Conservation (phyloP, 495 filamentous ascomycete genomes). For the Tuber borchii region DNA sequence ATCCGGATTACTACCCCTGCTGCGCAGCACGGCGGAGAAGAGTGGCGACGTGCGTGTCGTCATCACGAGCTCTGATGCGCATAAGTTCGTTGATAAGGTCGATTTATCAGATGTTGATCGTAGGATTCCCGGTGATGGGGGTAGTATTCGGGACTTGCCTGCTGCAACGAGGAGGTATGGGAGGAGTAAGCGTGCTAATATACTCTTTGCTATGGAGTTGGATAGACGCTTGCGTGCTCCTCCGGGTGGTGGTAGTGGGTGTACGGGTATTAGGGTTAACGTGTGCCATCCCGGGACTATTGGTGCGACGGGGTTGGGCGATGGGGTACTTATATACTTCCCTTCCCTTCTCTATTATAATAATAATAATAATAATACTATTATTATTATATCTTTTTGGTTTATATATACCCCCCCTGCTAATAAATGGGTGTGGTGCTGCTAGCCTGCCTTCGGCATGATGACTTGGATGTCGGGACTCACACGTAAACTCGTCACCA, state of each 20-base stretch:
- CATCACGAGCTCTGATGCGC: constrained; percentile 20
- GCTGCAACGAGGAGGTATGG: constrained; percentile 39
- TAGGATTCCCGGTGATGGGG: constrained; percentile 15
- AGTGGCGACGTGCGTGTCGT: constrained; percentile 21
- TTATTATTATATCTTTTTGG: not conserved
- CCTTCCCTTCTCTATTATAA: too few relatives aligned
- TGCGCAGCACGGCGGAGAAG: constrained; percentile 13
- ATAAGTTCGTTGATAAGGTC: constrained; percentile 24
- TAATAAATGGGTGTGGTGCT: not conserved
- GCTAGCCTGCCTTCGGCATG: constrained; percentile 14
- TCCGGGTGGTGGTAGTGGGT: not conserved
- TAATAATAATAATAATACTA: too few relatives aligned
- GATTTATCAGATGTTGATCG: constrained; percentile 19
- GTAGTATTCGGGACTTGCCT: constrained; percentile 10
- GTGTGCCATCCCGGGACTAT: constrained; percentile 28
- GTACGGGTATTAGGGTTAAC: constrained; percentile 27
- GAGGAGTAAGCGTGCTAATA: constrained; percentile 50
- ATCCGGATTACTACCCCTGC: constrained; percentile 16
- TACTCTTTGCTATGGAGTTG: constrained; percentile 46
- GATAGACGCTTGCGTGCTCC: constrained; percentile 41
- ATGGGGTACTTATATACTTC: constrained; percentile 14
- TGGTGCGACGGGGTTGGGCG: constrained; percentile 25
- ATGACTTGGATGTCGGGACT: constrained; percentile 3
- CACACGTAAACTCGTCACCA: constrained; percentile 7
- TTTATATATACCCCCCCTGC: not conserved